Evolutionary conservation across 2,329 filamentous ascomycete genomes (phyloP).

Genomic region (Orbilia blumenaviensis): DNA sequence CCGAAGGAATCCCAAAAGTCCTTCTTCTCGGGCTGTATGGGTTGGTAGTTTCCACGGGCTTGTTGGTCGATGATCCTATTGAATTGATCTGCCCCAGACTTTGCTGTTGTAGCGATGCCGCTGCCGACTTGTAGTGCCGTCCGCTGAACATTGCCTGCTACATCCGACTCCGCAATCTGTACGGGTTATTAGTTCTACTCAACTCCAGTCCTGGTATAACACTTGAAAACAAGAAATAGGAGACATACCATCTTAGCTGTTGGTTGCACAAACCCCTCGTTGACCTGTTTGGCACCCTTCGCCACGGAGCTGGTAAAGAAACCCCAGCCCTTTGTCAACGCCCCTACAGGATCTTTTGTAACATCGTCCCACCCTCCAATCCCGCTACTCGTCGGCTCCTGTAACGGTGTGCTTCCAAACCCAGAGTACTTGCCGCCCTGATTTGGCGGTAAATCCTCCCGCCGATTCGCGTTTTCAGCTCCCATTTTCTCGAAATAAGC

Average conservation of each 20-base stretch:
- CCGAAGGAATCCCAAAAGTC: slow-evolving; percentile 95
- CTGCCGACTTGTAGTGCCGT: slow-evolving; percentile 59
- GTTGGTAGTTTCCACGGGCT: slow-evolving; percentile 65
- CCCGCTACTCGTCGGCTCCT: slow-evolving; percentile 62
- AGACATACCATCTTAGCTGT: slow-evolving; percentile 80
- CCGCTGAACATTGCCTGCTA: slow-evolving; percentile 70
- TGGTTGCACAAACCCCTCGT: slow-evolving; percentile 90
- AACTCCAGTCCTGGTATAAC: too few species aligned
- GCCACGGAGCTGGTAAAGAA: slow-evolving; percentile 90
- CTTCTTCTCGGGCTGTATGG: slow-evolving; percentile 72
- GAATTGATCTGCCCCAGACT: slow-evolving; percentile 70
- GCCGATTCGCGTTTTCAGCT: slow-evolving; percentile 78
- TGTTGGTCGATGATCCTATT: slow-evolving; percentile 67
- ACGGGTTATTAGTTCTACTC: neutral
- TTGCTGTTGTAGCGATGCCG: slow-evolving; percentile 37
- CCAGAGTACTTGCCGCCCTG: slow-evolving; percentile 93
- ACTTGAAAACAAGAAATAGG: neutral
- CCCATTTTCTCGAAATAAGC: slow-evolving; percentile 89
- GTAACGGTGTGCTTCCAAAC: slow-evolving; percentile 77
- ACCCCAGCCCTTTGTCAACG: slow-evolving; percentile 89
- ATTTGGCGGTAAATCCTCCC: slow-evolving; percentile 79
- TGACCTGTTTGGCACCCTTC: slow-evolving; percentile 89
- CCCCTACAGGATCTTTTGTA: slow-evolving; percentile 87
- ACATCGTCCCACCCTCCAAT: slow-evolving; percentile 75
- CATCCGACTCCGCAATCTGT: slow-evolving; percentile 80